These are phyloP conservation scores for Plectranthus barbatus DNA, from an alignment of 257 asterid genomes.

Conservation along the genomic window DNA sequence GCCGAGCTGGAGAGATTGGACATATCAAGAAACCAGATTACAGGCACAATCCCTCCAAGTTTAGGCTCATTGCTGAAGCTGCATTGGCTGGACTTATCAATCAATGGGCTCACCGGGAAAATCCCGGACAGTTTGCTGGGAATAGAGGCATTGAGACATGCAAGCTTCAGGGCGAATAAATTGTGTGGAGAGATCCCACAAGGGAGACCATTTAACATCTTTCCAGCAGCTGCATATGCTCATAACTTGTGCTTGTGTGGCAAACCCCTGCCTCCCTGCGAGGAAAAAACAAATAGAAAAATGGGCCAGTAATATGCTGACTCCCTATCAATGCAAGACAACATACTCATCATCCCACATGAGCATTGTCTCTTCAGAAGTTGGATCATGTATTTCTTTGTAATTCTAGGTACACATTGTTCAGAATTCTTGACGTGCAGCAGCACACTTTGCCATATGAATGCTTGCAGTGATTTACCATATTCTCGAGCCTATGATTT, in stretches of 20 bases:
- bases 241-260: conserved; percentile 84
- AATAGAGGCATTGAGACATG: conserved; percentile 47
- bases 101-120: conserved; percentile 44
- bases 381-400: conserved; percentile 5
- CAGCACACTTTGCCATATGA: neutral
- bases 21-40: conserved; percentile 60
- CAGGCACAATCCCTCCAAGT: conserved; percentile 68
- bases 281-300: conserved; percentile 22
- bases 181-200: conserved; percentile 90
- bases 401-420: conserved; percentile 15
- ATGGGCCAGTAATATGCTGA: conserved; percentile 72
- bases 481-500: neutral
- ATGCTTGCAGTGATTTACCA: neutral
- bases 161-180: conserved; percentile 67
- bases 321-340: conserved; percentile 23
- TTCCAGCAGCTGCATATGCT: conserved; percentile 63
- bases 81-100: conserved; percentile 78
- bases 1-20: conserved; percentile 47
- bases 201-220: conserved; percentile 59
- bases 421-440: conserved; percentile 9
- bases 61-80: conserved; percentile 50
- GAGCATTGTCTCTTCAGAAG: conserved; percentile 30
- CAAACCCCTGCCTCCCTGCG: conserved; percentile 70
- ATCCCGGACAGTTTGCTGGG: conserved; percentile 65
- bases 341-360: conserved; percentile 27